Evolutionary conservation across 129 eudicot genomes (phyloP).

Genomic region (Chrysanthemum lavandulifolium): DNA sequence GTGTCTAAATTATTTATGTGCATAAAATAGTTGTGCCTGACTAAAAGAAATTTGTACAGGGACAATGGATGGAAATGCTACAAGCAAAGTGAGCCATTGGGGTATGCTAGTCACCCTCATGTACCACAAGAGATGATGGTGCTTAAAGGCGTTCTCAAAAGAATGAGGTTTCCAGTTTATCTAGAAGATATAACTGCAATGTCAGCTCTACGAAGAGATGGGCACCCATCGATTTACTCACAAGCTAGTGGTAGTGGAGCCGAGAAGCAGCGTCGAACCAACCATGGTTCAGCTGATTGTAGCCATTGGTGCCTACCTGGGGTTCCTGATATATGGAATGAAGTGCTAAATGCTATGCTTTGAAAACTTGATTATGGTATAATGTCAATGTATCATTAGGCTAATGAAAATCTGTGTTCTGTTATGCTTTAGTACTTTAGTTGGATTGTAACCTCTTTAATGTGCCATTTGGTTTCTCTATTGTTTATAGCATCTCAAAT

Average conservation of each 20-base stretch:
- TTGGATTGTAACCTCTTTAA: constrained; percentile 17
- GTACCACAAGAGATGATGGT: constrained; percentile 62
- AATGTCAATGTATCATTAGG: constrained; percentile 1
- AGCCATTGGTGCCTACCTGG: constrained; percentile 98
- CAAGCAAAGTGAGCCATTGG: constrained; percentile 65
- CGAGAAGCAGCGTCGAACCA: constrained; percentile 33
- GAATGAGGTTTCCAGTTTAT: constrained; percentile 73
- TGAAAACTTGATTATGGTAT: constrained; percentile 14
- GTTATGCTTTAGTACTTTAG: neutral
- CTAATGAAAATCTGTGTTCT: constrained; percentile 11
- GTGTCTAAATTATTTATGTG: neutral
- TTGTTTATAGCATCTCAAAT: too few relatives aligned
- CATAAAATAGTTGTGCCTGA: constrained; percentile 10
- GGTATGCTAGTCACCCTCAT: constrained; percentile 60
- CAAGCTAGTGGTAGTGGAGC: constrained; percentile 38
- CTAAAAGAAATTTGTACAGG: constrained; percentile 32
- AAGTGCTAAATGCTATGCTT: constrained; percentile 62
- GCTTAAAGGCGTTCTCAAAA: constrained; percentile 52
- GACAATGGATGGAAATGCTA: constrained; percentile 84
- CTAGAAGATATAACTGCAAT: constrained; percentile 64
- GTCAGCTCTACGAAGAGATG: constrained; percentile 70
- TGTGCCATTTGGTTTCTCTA: too few relatives aligned
- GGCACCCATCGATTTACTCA: constrained; percentile 77
- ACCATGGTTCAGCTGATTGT: constrained; percentile 58
- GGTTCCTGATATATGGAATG: constrained; percentile 90